A percentile compares a stretch with the other conserved stretches of the same genome.
Conservation (phyloP, 768 basidiomycete genomes). For the Cytidiella melzeri region DNA sequence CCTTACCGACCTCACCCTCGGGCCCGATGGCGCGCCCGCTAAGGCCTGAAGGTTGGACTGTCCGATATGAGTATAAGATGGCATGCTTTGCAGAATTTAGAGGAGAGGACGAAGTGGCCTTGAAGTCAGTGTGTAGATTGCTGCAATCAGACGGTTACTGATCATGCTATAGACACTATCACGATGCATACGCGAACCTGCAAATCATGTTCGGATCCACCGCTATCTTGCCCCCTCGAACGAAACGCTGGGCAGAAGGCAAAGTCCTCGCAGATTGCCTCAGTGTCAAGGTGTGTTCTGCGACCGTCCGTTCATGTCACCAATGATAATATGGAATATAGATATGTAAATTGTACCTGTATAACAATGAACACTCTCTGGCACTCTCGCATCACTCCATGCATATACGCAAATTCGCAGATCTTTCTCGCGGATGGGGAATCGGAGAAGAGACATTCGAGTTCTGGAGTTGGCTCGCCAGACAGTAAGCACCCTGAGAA, state of each 20-base stretch:
- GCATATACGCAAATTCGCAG: constrained; percentile 80
- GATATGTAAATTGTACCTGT: constrained; percentile 89
- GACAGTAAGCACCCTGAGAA: constrained; percentile 56
- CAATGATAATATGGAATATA: constrained; percentile 23
- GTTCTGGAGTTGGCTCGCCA: constrained; percentile 94
- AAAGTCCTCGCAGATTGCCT: constrained; percentile 95
- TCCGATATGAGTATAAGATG: constrained; percentile 96
- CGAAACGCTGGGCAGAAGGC: constrained; percentile 97
- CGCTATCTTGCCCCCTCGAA: constrained; percentile 80
- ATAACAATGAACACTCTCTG: constrained; percentile 79
- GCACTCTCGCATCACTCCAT: constrained; percentile 78
- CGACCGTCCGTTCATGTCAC: constrained; percentile 3
- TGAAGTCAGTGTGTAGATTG: constrained; percentile 56
- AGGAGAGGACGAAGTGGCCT: constrained; percentile 85
- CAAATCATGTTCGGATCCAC: constrained; percentile 87
- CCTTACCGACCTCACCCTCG: constrained; percentile 41
- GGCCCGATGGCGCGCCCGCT: constrained; percentile 50
- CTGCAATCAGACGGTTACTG: constrained; percentile 10
- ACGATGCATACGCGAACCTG: constrained; percentile 83
- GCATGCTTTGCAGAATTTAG: constrained; percentile 94
- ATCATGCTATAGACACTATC: constrained; percentile 73
- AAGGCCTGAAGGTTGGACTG: constrained; percentile 87
- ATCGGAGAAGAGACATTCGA: constrained; percentile 97
- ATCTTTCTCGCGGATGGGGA: constrained; percentile 87
- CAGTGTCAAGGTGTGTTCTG: constrained; percentile 64